Evolutionary conservation across 208 protist species (phyloP), one percentile per base, ranked within the genome.

Genomic region (Trypanosoma mega): DNA sequence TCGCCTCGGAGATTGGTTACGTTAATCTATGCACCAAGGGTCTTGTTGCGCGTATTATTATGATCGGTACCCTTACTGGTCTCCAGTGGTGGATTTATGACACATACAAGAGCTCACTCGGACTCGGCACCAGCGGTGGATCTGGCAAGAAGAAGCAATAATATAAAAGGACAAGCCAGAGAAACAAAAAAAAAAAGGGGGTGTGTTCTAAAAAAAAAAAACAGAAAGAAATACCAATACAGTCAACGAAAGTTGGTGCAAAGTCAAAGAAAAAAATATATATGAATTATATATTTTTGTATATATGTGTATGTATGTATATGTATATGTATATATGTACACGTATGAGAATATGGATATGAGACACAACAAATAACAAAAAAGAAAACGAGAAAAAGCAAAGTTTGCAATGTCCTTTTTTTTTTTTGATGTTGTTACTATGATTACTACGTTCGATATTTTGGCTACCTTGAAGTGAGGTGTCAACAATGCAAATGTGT

Each of bases 11-110:
- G 68, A 79, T 91, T 59, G 90, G 90, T 46, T 86, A 91, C 71
- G 63, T 64, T 43, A 90, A 84, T 33, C 62, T 95, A 11, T 96
- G 79, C 85, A 86, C 71, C n/a, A 90, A 82, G 58, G 96, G 97
- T 49, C 77, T 98, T 11, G 90, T 86, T 34, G 78, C 96, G 23
- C 90, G 97, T 86, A 95, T 98, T 68, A 51, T 98, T 58, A 98
- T 98, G 97, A 97, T 98, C 67, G 96, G 96, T 72, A 97, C 96
- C 50, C 87, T 98, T 49, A 98, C 96, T 48, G 96, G 90, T 72
- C 72, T 97, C 37, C 97, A 98, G 85, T 98, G 90, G 92, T 97
- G 74, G 74, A 98, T 99, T 77, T 98, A 92, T 70, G 90, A 92
- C 68, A 46, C 53, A 20, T 68, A 68, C 51, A 66, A 63, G 58